Evolutionary conservation across 345 rosid genomes (phyloP), one percentile per base, ranked within the genome.

Genomic region (Salix arbutifolia): DNA sequence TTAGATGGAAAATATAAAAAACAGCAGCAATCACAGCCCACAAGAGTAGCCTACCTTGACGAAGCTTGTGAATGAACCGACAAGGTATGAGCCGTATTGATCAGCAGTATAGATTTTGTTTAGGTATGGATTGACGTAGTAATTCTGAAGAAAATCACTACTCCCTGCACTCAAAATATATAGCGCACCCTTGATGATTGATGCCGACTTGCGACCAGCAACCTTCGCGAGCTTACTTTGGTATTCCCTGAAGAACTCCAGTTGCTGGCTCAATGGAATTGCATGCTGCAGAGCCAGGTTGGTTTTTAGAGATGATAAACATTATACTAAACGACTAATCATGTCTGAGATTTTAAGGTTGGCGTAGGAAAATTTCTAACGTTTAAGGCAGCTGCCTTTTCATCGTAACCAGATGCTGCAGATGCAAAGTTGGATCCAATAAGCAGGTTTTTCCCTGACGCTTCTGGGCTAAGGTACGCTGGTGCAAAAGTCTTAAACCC

Each of bases 401-500:
- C 97, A 76, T 96, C 97, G 53, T 86, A 96, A 52, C 99, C 99
- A 77, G 97, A 87, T 62, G 87, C 99, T 74, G 99, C 98, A 1
- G 98, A 92, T 76, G 98, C 99, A 75, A 93, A 96, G 84, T 92
- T 96, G 67, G 93, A 89, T 80, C 97, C 99, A 68, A 91, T 90
- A n/a, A 96, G 90, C 73, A 96, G 99, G 75, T 88, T 96, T 67
- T 86, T 89, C 3, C 99, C 97, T 3, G 96, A 88, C 76, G 98
- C 98, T 67, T 91, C 87, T 1, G 95, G 98, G 81, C 99, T 90
- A 38, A 91, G 90, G 77, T 93, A 96, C 53, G 97, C 92, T 16
- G 96, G 91, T 44, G 99, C 87, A 67, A 79, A 96, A 6, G 78
- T 87, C 76, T 84, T 91, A 52, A 96, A 96, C 8, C 98, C 97